Evolutionary conservation across 352 stramenopile genomes (phyloP).

Genomic region (Globisporangium cylindrosporum): DNA sequence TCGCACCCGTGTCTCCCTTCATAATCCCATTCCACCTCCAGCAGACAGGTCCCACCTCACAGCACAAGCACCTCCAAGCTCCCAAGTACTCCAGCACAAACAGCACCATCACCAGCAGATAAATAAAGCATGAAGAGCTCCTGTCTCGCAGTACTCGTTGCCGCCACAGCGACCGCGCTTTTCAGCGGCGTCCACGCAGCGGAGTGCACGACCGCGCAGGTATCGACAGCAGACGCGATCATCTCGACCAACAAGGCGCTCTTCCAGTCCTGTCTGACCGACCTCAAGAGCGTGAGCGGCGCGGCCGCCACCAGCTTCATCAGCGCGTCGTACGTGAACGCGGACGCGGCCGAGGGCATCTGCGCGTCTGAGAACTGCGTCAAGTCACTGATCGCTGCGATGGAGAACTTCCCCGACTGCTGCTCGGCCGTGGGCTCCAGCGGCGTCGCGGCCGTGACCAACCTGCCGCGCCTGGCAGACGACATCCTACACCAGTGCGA

Average conservation of each 20-base stretch:
- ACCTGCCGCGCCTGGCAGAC: conserved; percentile 22
- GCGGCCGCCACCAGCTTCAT: conserved; percentile 19
- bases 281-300: conserved; percentile 13
- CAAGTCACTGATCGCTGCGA: conserved; percentile 23
- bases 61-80: background rate
- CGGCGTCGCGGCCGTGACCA: conserved; percentile 12
- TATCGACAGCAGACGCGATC: conserved; percentile 13
- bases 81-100: background rate
- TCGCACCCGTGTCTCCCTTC: background rate
- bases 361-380: conserved; percentile 22
- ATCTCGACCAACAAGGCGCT: conserved; percentile 18
- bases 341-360: conserved; percentile 10
- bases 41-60: background rate
- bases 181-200: background rate
- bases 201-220: conserved; percentile 9
- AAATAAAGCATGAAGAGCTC: conserved; percentile 6
- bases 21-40: conserved; percentile 7
- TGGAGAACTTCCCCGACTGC: conserved; percentile 29
- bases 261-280: conserved; percentile 15
- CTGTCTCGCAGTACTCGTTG: conserved; percentile 4
- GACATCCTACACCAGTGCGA: conserved; percentile 29
- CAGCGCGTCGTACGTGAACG: conserved; percentile 8
- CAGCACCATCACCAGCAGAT: background rate
- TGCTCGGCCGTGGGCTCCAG: conserved; percentile 14
- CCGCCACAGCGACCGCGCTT: background rate